phyloP scores from a whole-genome alignment of 2,329 filamentous ascomycete genomes.

The Aspergillus ochraceoroseus region DNA sequence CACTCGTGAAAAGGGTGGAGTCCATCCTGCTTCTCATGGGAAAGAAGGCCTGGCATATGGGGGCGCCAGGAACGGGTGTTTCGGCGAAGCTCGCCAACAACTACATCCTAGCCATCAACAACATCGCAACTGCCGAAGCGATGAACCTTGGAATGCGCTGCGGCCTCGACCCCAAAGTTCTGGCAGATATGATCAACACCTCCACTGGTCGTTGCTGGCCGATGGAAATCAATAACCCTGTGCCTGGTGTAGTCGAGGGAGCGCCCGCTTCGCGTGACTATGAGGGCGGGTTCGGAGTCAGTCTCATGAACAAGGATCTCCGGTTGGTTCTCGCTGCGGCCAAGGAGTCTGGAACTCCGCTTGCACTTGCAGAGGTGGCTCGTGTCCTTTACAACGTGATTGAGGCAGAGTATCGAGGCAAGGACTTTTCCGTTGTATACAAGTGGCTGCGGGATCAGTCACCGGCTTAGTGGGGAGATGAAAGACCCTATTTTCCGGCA shows the following conservation, averaged over 20 bases:
- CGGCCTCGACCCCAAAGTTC: conserved; percentile 59
- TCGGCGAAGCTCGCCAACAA: conserved; percentile 96
- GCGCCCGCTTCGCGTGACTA: conserved; percentile 75
- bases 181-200: conserved; percentile 84
- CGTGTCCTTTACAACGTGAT: conserved; percentile 63
- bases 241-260: conserved; percentile 72
- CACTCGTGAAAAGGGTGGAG: conserved; percentile 60
- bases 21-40: conserved; percentile 77
- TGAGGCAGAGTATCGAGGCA: conserved; percentile 59
- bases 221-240: conserved; percentile 91
- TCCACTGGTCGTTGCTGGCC: conserved; percentile 96
- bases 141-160: conserved; percentile 62
- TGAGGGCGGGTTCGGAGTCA: conserved; percentile 68
- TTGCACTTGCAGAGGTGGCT: conserved; percentile 61
- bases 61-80: conserved; percentile 75
- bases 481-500: conserved; percentile 2
- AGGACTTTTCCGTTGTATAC: conserved; percentile 80
- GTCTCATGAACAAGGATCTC: conserved; percentile 76
- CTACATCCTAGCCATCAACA: conserved; percentile 90
- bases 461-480: conserved; percentile 1
- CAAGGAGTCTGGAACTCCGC: conserved; percentile 58
- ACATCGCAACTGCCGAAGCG: conserved; percentile 66
- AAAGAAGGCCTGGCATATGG: conserved; percentile 77
- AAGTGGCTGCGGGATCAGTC: conserved; percentile 54
- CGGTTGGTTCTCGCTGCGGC: conserved; percentile 68